These are phyloP conservation scores for Filosporella fistucella DNA, from an alignment of 495 filamentous ascomycete species.

Conservation along the genomic window DNA sequence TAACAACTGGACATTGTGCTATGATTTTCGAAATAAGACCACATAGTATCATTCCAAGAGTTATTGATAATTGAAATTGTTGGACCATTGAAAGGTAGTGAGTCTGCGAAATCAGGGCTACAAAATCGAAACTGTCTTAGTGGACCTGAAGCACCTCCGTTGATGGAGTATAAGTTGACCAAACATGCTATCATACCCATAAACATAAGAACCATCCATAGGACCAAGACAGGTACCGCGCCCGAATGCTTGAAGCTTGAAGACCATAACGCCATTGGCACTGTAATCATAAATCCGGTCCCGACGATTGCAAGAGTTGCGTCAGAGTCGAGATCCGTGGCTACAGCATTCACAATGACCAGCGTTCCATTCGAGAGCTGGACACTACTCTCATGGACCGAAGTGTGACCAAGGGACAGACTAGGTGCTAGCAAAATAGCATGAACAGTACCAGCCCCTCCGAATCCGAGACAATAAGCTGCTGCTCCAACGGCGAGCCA, in stretches of 20 bases:
- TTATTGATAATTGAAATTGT: background rate
- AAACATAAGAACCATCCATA: slow-evolving; percentile 7
- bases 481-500: slow-evolving; percentile 8
- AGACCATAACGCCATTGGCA: slow-evolving; percentile 8
- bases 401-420: background rate
- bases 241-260: background rate
- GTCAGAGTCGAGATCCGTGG: slow-evolving; percentile 1
- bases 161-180: background rate
- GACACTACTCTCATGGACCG: background rate
- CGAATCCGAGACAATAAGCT: slow-evolving; percentile 1
- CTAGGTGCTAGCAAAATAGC: background rate
- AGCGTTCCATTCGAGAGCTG: background rate
- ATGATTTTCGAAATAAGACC: background rate
- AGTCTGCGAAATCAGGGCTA: background rate
- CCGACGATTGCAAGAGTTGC: slow-evolving; percentile 4
- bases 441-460: slow-evolving; percentile 2
- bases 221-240: slow-evolving; percentile 2
- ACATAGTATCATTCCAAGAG: slow-evolving; percentile 7
- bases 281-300: background rate
- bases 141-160: background rate
- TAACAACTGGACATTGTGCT: background rate
- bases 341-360: background rate
- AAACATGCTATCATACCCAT: slow-evolving; percentile 3
- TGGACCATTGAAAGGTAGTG: background rate
- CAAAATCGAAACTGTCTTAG: background rate